These are phyloP conservation scores for Fusarium sp. DNA, from an alignment of 2,329 filamentous ascomycete genomes.

Conservation along the genomic window DNA sequence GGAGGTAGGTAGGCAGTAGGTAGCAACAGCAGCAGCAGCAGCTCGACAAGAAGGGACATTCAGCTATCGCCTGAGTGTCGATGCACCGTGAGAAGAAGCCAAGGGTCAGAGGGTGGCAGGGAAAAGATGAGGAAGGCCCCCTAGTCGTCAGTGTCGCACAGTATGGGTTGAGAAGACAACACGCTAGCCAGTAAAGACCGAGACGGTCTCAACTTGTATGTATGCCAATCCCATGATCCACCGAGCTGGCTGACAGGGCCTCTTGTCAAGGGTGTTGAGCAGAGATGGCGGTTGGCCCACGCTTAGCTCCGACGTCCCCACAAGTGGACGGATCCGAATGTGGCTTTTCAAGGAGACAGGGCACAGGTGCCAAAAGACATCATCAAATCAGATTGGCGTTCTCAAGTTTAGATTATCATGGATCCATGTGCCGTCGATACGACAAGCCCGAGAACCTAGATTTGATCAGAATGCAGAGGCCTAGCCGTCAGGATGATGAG, in stretches of 20 bases:
- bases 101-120: constrained; percentile 37
- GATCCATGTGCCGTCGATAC: constrained; percentile 12
- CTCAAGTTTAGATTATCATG: constrained; percentile 25
- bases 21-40: constrained; percentile 41
- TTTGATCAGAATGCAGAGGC: constrained; percentile 5
- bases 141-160: constrained; percentile 45
- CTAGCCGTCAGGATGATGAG: constrained; percentile 12
- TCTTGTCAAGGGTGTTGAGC: constrained; percentile 41
- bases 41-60: constrained; percentile 45
- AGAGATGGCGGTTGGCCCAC: constrained; percentile 39
- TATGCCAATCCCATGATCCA: constrained; percentile 47
- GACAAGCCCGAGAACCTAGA: constrained; percentile 11
- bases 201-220: constrained; percentile 46
- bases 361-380: constrained; percentile 19
- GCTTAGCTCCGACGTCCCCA: constrained; percentile 44
- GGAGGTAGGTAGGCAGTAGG: constrained; percentile 1
- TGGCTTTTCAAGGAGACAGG: constrained; percentile 30
- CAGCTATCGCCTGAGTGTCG: constrained; percentile 39
- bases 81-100: constrained; percentile 24
- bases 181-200: constrained; percentile 45
- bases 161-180: constrained; percentile 39
- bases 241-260: constrained; percentile 46
- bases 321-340: constrained; percentile 37
- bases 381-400: constrained; percentile 35
- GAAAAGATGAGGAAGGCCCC: constrained; percentile 29